A percentile compares a stretch with the other conserved stretches of the same genome.
Conservation (phyloP, 106 monocot species). For the Apostasia shenzhenica region DNA sequence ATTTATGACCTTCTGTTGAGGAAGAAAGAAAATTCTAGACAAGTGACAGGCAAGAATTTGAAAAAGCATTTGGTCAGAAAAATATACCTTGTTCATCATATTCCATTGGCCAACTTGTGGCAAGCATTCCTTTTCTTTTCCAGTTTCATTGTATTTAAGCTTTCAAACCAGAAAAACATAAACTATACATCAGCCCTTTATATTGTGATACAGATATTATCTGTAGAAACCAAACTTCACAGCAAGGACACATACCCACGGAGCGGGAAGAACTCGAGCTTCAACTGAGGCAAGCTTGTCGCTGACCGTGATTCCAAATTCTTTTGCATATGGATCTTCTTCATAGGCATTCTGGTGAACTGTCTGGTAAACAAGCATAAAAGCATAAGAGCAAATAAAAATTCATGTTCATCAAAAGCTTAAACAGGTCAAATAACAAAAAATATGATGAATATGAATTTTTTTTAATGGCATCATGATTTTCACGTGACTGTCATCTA, state of each 20-base stretch:
- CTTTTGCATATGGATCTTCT: conserved; percentile 80
- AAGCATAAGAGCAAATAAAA: not conserved
- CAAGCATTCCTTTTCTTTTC: conserved; percentile 88
- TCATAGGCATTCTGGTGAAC: conserved; percentile 74
- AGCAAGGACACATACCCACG: conserved; percentile 55
- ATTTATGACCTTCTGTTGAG: conserved; percentile 85
- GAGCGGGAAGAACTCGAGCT: conserved; percentile 87
- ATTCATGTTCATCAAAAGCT: not conserved
- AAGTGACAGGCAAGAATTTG: not conserved
- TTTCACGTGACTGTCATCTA: too few species aligned
- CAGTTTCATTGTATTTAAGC: conserved; percentile 83
- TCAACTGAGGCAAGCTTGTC: conserved; percentile 71
- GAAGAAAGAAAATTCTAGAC: not conserved
- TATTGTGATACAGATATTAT: not conserved
- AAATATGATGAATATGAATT: not conserved
- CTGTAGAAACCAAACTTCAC: not conserved
- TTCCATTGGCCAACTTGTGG: conserved; percentile 96
- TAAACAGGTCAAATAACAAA: not conserved
- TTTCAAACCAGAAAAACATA: conserved; percentile 15
- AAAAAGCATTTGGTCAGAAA: not conserved
- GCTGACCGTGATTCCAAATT: conserved; percentile 76
- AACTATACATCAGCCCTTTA: not conserved
- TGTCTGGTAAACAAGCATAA: conserved; percentile 34
- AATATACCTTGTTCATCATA: conserved; percentile 86
- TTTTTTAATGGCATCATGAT: too few species aligned